Base-by-base conservation (phyloP, 1,284 basidiomycete species). In the Cutaneotrichosporon arboriforme region DNA sequence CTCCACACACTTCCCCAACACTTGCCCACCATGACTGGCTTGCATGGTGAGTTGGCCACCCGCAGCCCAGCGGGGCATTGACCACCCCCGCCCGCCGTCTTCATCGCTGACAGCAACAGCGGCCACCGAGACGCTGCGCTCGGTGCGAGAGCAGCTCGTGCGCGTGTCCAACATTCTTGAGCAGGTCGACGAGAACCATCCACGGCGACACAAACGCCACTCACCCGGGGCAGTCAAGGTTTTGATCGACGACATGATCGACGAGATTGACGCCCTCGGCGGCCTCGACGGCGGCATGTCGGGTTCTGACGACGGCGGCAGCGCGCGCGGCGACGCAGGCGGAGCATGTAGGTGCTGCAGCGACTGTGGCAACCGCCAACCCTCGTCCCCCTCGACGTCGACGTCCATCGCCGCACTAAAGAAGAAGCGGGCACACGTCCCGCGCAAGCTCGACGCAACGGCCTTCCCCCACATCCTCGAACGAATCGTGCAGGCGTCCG, bases 381-480 rank as follows among this genome's bases (percentile, higher is more conserved):
- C 26, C 5, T 31, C 26, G 26, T 31, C 26, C n/a, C n/a, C n/a
- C 7, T 31, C 26, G 26, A 31, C 26, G 26, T 31, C 26, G 7
- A 31, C 10, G 7, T 31, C 26, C 26, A 31, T 31, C 26, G 26
- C 26, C 26, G 10, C 26, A 31, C 26, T 31, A 31, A 31, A 31
- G 26, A 31, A 31, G 26, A 31, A 31, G 10, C 26, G 26, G 26
- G 7, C 26, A 31, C 26, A 31, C 26, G 7, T 7, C 7, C 26
- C 26, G 7, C 26, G 26, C 26, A 31, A 31, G 26, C 26, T 31
- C 10, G 26, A 31, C 26, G 26, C 26, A 31, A 18, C 43, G 2
- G 20, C 33, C 17, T 45, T 45, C 43, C 43, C 43, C 4, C 43
- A 45, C 43, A 36, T 45, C 18, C 33, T 45, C 17, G 43, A 45